Percentiles rank a stretch among this genome's conserved stretches.
Conservation (phyloP, 1,284 basidiomycete species). For the Moniliella sp. region DNA sequence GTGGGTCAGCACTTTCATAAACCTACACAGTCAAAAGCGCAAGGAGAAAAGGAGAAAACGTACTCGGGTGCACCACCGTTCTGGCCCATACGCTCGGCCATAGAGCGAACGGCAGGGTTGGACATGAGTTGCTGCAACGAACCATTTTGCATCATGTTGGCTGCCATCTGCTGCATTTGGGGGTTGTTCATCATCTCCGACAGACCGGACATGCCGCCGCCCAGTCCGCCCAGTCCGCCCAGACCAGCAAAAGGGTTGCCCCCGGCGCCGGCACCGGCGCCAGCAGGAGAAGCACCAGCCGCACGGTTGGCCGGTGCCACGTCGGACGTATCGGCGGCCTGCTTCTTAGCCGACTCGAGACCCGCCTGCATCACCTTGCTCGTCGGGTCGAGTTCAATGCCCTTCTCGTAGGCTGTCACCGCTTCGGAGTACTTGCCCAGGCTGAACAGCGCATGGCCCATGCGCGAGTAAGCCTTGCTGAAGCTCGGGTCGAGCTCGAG, state of each 20-base stretch:
- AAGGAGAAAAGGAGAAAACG: too few species aligned
- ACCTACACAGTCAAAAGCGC: too few species aligned
- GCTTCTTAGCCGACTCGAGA: conserved; percentile 49
- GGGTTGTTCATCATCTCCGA: conserved; percentile 75
- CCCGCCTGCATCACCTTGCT: conserved; percentile 69
- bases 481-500: conserved; percentile 68
- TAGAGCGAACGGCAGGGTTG: conserved; percentile 30
- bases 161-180: conserved; percentile 41
- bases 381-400: conserved; percentile 59
- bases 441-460: conserved; percentile 85
- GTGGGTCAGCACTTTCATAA: too few species aligned
- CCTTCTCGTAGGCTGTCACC: conserved; percentile 63
- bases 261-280: conserved; percentile 35
- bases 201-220: conserved; percentile 72
- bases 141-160: conserved; percentile 72
- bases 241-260: too few species aligned
- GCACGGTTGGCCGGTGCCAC: conserved; percentile 27
- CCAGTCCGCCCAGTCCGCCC: conserved; percentile 34
- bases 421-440: conserved; percentile 59
- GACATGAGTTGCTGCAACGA: conserved; percentile 63
- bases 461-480: conserved; percentile 76
- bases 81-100: conserved; percentile 20
- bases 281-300: conserved; percentile 21
- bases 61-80: conserved; percentile 29
- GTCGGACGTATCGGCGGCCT: conserved; percentile 36